Evolutionary conservation across 345 rosid genomes (phyloP).

Genomic region (Zanthoxylum bungeanum): DNA sequence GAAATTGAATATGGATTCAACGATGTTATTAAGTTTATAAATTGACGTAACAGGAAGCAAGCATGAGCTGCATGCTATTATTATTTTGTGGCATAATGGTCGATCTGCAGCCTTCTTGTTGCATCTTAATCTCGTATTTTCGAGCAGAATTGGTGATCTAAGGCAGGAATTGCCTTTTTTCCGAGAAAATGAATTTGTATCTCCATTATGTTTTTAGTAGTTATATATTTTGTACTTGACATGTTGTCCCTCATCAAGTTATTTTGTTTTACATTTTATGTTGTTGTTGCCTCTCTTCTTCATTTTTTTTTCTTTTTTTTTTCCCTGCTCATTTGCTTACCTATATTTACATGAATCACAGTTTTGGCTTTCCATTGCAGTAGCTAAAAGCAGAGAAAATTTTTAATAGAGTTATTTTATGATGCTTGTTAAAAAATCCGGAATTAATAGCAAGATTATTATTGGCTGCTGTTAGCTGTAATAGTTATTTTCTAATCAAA

Average conservation of each 20-base stretch:
- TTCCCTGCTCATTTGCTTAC: too few species aligned
- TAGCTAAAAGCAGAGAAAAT: too few species aligned
- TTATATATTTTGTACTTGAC: background rate
- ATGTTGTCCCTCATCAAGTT: background rate
- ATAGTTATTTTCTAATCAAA: too few species aligned
- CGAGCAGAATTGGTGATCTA: background rate
- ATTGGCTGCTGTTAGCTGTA: too few species aligned
- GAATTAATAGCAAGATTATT: too few species aligned
- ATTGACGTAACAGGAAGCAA: background rate
- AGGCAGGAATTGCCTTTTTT: background rate
- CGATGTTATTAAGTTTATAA: background rate
- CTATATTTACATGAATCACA: too few species aligned
- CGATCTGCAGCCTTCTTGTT: background rate
- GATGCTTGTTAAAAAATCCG: too few species aligned
- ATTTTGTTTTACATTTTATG: background rate
- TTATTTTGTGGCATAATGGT: background rate
- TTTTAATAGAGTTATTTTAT: too few species aligned
- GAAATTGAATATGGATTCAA: background rate
- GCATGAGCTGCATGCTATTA: background rate
- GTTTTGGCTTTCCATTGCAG: too few species aligned
- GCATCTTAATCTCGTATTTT: too few species aligned
- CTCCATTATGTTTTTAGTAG: background rate
- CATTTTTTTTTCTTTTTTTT: too few species aligned
- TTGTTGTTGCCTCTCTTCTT: too few species aligned
- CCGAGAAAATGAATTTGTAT: background rate